phyloP scores from a whole-genome alignment of 345 rosid genomes.

The Hibiscus trionum region DNA sequence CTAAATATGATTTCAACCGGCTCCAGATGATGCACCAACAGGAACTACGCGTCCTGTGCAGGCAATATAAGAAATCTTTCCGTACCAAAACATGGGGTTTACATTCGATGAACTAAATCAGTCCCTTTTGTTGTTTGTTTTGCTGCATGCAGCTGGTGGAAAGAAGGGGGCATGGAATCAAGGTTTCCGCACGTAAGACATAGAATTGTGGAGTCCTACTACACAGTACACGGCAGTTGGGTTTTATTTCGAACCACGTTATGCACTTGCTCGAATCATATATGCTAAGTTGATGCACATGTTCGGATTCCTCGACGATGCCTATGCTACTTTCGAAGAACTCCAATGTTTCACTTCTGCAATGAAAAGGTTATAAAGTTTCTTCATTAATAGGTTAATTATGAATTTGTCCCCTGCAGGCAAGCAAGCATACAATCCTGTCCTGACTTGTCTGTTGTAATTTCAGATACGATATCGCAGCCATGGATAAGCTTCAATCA shows the following conservation, averaged over 20 bases:
- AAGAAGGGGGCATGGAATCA: background rate
- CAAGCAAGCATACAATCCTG: too few relatives aligned
- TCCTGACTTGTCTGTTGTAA: too few relatives aligned
- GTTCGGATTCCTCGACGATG: background rate
- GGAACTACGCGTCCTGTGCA: background rate
- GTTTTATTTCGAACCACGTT: background rate
- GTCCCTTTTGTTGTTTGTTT: background rate
- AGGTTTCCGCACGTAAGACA: background rate
- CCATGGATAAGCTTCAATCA: constrained; percentile 8
- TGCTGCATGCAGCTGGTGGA: background rate
- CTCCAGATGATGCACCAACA: background rate
- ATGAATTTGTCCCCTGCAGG: too few relatives aligned
- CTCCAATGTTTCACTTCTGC: background rate
- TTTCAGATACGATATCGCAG: constrained; percentile 17
- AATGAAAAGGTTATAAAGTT: background rate
- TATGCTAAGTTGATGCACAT: background rate
- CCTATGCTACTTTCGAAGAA: background rate
- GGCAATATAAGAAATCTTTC: background rate
- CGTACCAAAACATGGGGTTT: too few relatives aligned
- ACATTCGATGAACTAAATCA: too few relatives aligned
- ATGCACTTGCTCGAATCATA: background rate
- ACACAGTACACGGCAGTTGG: background rate
- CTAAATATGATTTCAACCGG: background rate
- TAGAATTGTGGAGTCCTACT: background rate
- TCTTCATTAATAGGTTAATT: too few relatives aligned